Conservation (phyloP, 2,329 filamentous ascomycete species). For the Cytospora paraplurivora region DNA sequence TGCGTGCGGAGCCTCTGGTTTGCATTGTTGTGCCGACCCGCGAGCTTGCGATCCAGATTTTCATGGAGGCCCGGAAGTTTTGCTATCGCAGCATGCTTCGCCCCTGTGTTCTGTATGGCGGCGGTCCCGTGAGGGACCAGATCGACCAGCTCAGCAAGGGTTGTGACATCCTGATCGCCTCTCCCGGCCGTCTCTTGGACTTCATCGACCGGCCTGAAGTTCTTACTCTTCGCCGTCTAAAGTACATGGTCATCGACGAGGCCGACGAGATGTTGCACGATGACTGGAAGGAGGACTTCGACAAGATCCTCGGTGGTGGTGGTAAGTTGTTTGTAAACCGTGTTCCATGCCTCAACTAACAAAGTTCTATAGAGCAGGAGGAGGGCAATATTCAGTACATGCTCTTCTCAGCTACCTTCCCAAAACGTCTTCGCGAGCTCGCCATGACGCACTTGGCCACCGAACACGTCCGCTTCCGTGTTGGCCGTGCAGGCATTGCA, state of each 20-base stretch:
- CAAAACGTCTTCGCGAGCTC: conserved; percentile 73
- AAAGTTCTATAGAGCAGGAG: conserved; percentile 63
- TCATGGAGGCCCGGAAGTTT: conserved; percentile 88
- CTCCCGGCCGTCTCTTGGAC: conserved; percentile 82
- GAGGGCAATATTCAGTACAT: conserved; percentile 69
- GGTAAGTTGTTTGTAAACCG: conserved; percentile 59
- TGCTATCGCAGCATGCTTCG: conserved; percentile 96
- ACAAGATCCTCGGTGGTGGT: conserved; percentile 75
- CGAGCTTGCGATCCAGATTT: conserved; percentile 91
- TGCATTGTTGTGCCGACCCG: conserved; percentile 84
- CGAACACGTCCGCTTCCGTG: conserved; percentile 76
- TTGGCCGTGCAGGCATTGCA: conserved; percentile 83
- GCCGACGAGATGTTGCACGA: conserved; percentile 86
- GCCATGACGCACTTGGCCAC: conserved; percentile 75
- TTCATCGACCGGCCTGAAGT: conserved; percentile 73
- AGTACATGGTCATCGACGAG: conserved; percentile 85
- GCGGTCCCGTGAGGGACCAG: conserved; percentile 71
- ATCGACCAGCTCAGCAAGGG: conserved; percentile 74
- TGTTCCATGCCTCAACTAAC: conserved; percentile 32
- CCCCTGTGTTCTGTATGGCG: conserved; percentile 87
- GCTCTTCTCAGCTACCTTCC: conserved; percentile 95
- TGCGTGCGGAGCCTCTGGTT: conserved; percentile 84
- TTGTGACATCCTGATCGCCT: conserved; percentile 86
- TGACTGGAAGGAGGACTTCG: conserved; percentile 78
- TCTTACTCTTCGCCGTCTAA: conserved; percentile 74